Base-by-base conservation (phyloP, 768 basidiomycete species). In the Amanita pallidorosea region DNA sequence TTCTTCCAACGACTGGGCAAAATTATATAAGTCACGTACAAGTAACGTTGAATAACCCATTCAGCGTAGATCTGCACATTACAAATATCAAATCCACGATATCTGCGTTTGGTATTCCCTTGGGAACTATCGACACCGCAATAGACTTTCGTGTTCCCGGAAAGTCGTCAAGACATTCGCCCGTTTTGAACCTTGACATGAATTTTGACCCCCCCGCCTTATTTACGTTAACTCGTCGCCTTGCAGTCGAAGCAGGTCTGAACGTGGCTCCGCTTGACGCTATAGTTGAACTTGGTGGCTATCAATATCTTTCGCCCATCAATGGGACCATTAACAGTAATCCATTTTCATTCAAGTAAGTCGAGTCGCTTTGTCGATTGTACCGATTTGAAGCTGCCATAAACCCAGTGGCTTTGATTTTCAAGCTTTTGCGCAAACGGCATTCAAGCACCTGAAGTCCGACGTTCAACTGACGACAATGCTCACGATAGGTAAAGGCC, bases 121-220 rank as follows among this genome's bases (percentile, higher is more conserved):
- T 88, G 31, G 85, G 85, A 0, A 73, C 70, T 18, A 87, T 88
- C 54, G 66, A 74, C 44, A 71, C 75, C 7, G 56, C 64, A 5
- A 77, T 66, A 5, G 67, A 72, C 54, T 84, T 87, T 58, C 62
- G 60, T 11, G 68, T 76, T 0, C 58, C 70, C 5, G 80, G 82
- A 8, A 78, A 80, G 53, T 64, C 70, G 4, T 76, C 71, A 3
- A 80, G 76, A 2, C 64, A 68, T 29, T 84, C 81, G 2, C 84
- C 85, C 7, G 60, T 60, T 5, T 66, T 88, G 52, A 65, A 79
- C 52, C 65, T 86, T 49, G 65, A 77, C 57, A 75, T 87, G 75
- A 84, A 86, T 60, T 73, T 81, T 55, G 79, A 85, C 55, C 83
- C 83, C 17, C 62, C 76, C 7, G 66, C 74, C n/a, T 67, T 88